Evolutionary conservation across 106 monocot species (phyloP), one percentile per base, ranked within the genome.

Genomic region (Dioscorea dumetorum): DNA sequence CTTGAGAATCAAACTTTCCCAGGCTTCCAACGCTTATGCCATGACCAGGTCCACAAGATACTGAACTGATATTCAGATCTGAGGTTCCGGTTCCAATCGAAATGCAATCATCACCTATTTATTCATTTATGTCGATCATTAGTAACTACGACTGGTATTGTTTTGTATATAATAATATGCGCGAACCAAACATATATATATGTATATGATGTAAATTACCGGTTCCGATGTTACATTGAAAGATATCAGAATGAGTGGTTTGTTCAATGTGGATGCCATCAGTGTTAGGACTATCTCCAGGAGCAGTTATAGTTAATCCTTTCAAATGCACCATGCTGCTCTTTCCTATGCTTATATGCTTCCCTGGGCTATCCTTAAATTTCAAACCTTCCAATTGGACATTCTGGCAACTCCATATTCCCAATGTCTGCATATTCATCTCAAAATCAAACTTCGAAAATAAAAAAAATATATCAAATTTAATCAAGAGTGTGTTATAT

Each of bases 21-120:
- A 76, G 59, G 63, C 81, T 76, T n/a, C 81, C 76, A 57, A 81
- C n/a, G 31, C 81, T 77, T 57, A 77, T 77, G 49, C 77, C 77
- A 71, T 71, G 77, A 8, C 77, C 70, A 20, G 77, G 77, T 0
- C 77, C 77, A 60, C 77, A 77, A 16, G n/a, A 10, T 8, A 71
- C 60, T 0, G 18, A 1, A 8, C 10, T 51, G 15, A 70, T 35
- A 7, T 53, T 21, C 12, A 70, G 12, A 33, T 51, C 32, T 2
- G 0, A 51, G 0, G 21, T 16, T 9, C 66, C 70, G 0, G 57
- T 58, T n/a, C 65, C 70, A 8, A 71, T 71, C 2, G 77, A 58
- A 0, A 77, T 71, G 60, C 71, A 77, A 22, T 77, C 77, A 66
- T 71, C 77, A 13, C 71, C 77, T 66, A 32, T 12, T 48, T 28